A percentile compares a stretch with the other conserved stretches of the same genome.
Evolutionary conservation across 2,329 filamentous ascomycete genomes (phyloP).

Genomic region (Xylaria sp.): DNA sequence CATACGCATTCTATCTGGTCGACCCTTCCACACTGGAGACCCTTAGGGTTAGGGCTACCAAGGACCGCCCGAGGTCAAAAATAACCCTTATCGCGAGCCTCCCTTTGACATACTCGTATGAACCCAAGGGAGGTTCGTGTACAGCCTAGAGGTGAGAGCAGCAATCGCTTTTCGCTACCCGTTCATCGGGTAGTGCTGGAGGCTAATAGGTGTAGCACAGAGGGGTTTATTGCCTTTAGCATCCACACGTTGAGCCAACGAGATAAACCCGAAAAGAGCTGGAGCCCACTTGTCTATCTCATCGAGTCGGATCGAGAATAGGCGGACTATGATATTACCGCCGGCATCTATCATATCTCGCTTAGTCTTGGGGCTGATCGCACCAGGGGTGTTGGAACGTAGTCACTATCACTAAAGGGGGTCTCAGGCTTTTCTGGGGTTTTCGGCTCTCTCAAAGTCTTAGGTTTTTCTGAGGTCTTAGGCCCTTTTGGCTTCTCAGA

Average conservation of each 20-base stretch:
- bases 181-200: constrained; percentile 20
- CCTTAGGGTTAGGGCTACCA: no score
- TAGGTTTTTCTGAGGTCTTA: no score
- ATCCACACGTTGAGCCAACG: constrained; percentile 27
- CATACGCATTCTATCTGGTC: no score
- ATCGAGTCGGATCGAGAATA: constrained; percentile 14
- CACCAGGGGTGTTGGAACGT: constrained; percentile 23
- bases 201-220: constrained; percentile 16
- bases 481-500: background rate
- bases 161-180: no score
- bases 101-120: no score
- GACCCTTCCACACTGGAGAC: no score
- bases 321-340: constrained; percentile 18
- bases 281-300: constrained; percentile 16
- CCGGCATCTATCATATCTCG: constrained; percentile 24
- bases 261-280: constrained; percentile 31
- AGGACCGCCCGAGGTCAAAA: no score
- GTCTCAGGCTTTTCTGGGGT: constrained; percentile 25
- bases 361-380: constrained; percentile 26
- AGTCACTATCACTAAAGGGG: no score
- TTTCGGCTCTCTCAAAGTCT: background rate
- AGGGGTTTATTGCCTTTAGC: constrained; percentile 22
- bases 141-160: no score
- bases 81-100: no score
- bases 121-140: no score